A percentile compares a stretch with the other conserved stretches of the same genome.
These are phyloP conservation scores for Cardiospermum halicacabum DNA, from an alignment of 345 rosid species.

Conservation along the genomic window DNA sequence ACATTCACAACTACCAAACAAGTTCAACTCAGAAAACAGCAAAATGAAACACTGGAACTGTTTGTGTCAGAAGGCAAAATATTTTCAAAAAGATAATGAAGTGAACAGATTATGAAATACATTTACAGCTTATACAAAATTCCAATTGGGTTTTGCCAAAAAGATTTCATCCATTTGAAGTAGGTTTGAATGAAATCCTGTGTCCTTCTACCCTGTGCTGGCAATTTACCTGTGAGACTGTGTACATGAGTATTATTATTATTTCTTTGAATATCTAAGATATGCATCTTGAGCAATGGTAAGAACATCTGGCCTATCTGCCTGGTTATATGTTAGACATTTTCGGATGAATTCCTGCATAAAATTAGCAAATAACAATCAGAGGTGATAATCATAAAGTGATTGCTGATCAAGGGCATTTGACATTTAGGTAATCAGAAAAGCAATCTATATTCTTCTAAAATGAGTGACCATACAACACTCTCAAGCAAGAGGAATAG, in stretches of 20 bases:
- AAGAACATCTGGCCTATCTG: conserved; percentile 86
- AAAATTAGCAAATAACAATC: not conserved
- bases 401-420: not conserved
- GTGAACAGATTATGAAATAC: not conserved
- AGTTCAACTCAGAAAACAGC: not conserved
- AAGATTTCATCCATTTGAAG: conserved; percentile 7
- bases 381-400: not conserved
- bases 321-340: conserved; percentile 86
- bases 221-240: conserved; percentile 20
- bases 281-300: conserved; percentile 83
- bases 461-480: not conserved
- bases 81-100: not conserved
- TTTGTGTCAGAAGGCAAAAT: conserved; percentile 11
- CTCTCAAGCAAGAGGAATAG: not conserved
- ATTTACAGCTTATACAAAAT: conserved; percentile 51
- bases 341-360: conserved; percentile 86
- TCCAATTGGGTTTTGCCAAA: conserved; percentile 13
- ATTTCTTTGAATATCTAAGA: conserved; percentile 69
- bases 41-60: not conserved
- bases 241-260: conserved; percentile 17
- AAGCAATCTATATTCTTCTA: not conserved
- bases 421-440: not conserved
- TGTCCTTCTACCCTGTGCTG: conserved; percentile 11
- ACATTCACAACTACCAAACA: not conserved
- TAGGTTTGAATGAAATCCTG: conserved; percentile 14